A percentile compares a stretch with the other conserved stretches of the same genome.
Evolutionary conservation across 1,284 basidiomycete genomes (phyloP).

Genomic region (Cryptococcus hybrid): DNA sequence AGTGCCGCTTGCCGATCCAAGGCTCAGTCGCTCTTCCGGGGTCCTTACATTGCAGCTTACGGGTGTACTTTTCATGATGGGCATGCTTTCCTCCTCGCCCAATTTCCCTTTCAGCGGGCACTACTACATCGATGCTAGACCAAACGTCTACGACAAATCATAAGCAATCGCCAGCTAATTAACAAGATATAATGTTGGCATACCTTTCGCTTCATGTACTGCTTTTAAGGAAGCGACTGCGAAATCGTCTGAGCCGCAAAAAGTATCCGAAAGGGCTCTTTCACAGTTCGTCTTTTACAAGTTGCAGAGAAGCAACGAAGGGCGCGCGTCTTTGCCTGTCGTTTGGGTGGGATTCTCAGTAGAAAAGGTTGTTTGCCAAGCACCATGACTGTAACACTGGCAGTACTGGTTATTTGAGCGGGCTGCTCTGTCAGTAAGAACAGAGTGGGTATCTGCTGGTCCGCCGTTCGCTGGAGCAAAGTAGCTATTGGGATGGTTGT

Average conservation of each 20-base stretch:
- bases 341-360: no score
- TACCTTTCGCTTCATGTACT: slow-evolving; percentile 41
- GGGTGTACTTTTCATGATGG: slow-evolving; percentile 1
- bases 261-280: slow-evolving; percentile 45
- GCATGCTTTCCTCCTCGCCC: slow-evolving; percentile 19
- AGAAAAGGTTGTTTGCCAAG: background rate
- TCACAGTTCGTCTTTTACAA: background rate
- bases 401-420: no score
- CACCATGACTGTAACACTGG: no score
- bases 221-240: slow-evolving; percentile 46
- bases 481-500: no score
- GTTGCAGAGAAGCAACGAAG: background rate
- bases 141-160: slow-evolving; percentile 31
- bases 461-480: no score
- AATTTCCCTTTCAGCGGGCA: slow-evolving; percentile 17
- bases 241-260: slow-evolving; percentile 52
- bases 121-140: slow-evolving; percentile 39
- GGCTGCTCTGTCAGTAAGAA: no score
- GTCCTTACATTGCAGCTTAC: background rate
- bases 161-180: background rate
- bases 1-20: slow-evolving; percentile 8
- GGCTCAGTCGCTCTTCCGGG: no score
- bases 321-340: background rate
- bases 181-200: slow-evolving; percentile 1
- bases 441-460: no score